Evolutionary conservation across 495 filamentous ascomycete species (phyloP).

Genomic region (Aspergillus nidulans): DNA sequence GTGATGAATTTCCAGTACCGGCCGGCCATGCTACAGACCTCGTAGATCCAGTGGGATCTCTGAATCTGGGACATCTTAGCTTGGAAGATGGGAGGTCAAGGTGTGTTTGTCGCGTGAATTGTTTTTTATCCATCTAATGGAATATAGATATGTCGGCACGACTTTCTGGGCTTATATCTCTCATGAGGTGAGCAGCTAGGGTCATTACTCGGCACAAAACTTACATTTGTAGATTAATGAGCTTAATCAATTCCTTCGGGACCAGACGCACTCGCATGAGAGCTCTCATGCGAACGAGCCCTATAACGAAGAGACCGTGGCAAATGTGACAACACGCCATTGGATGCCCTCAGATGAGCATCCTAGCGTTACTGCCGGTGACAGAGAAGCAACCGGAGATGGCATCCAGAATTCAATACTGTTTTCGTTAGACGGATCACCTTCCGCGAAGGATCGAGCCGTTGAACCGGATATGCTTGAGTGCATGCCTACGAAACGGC

Average conservation of each 20-base stretch:
- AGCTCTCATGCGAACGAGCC: slow-evolving; percentile 20
- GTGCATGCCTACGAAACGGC: slow-evolving; percentile 39
- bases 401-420: slow-evolving; percentile 38
- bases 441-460: slow-evolving; percentile 28
- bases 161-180: slow-evolving; percentile 52
- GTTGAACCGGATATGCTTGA: slow-evolving; percentile 45
- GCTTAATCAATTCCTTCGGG: slow-evolving; percentile 42
- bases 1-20: slow-evolving; percentile 46
- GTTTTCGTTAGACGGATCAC: slow-evolving; percentile 36
- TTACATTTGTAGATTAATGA: slow-evolving; percentile 39
- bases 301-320: slow-evolving; percentile 17
- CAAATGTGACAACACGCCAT: slow-evolving; percentile 9
- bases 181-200: slow-evolving; percentile 33
- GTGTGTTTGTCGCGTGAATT: slow-evolving; percentile 22
- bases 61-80: slow-evolving; percentile 46
- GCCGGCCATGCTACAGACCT: slow-evolving; percentile 42
- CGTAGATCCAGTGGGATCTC: slow-evolving; percentile 41
- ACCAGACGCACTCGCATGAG: slow-evolving; percentile 40
- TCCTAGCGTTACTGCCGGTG: neutral
- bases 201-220: neutral
- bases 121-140: neutral
- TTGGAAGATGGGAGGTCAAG: slow-evolving; percentile 44
- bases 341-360: slow-evolving; percentile 25
- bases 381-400: slow-evolving; percentile 15
- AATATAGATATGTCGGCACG: slow-evolving; percentile 44